A percentile compares a stretch with the other conserved stretches of the same genome.
phyloP scores from a whole-genome alignment of 2,329 filamentous ascomycete species.

The Beauveria sp. region DNA sequence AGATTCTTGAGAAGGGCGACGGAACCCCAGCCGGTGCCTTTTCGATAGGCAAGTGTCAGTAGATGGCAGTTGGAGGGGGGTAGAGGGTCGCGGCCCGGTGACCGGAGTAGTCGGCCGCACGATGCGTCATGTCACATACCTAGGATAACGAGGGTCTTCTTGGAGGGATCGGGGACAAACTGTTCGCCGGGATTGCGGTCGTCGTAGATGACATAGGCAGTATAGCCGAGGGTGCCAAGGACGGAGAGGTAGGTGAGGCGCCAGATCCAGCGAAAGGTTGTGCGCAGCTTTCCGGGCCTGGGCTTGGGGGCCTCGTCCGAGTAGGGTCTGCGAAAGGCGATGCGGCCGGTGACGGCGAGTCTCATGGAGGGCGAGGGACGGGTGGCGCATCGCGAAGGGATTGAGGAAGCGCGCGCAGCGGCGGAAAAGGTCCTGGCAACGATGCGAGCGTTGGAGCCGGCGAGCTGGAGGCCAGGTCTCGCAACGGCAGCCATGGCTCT shows the following conservation, averaged over 20 bases:
- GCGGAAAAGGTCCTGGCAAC: constrained; percentile 28
- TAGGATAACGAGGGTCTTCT: constrained; percentile 95
- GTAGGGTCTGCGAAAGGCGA: constrained; percentile 37
- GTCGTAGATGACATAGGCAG: constrained; percentile 75
- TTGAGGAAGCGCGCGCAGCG: constrained; percentile 15
- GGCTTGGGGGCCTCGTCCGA: constrained; percentile 44
- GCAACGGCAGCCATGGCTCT: constrained; percentile 34
- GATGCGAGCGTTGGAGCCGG: constrained; percentile 21
- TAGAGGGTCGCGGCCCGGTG: too few relatives aligned
- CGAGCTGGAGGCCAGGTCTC: constrained; percentile 22
- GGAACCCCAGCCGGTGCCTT: constrained; percentile 91
- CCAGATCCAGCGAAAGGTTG: constrained; percentile 72
- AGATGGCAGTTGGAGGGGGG: background rate
- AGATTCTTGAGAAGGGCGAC: constrained; percentile 97
- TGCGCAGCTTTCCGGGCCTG: constrained; percentile 54
- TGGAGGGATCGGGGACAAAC: constrained; percentile 67
- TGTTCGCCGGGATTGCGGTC: constrained; percentile 78
- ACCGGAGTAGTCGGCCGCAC: constrained; percentile 10
- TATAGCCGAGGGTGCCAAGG: constrained; percentile 60
- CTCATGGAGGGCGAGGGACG: constrained; percentile 27
- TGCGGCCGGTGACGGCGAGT: constrained; percentile 28
- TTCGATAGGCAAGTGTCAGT: constrained; percentile 7
- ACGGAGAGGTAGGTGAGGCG: constrained; percentile 71
- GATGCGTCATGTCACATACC: constrained; percentile 49
- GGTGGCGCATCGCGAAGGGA: constrained; percentile 14